Evolutionary conservation across 2,329 filamentous ascomycete genomes (phyloP), one percentile per base, ranked within the genome.

Genomic region (Colletotrichum sansevieriae): DNA sequence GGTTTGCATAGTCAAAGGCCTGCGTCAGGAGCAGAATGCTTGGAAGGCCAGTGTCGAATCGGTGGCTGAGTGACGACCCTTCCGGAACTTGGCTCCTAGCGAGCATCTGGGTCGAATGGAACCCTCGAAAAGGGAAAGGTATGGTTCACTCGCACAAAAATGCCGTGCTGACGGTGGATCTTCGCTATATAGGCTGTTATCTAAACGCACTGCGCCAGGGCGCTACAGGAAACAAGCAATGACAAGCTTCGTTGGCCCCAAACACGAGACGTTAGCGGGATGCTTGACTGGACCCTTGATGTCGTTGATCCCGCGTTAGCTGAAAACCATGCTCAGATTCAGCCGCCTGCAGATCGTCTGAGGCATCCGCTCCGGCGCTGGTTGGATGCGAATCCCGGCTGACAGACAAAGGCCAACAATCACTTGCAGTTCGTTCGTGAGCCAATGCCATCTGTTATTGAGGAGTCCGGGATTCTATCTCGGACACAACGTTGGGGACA

Each of bases 191-290:
- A 52, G 33, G 25, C 49, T 39, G 35, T 13, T 5, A 39, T 39
- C 12, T 39, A 20, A 15, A 22, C 55, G 25, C 22, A 22, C 25
- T 13, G 22, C 37, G 39, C 29, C 51, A 52, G 49, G 22, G 54
- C 61, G 20, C 65, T 61, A 65, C 4, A 25, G 25, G 25, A 25
- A 25, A 51, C 22, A 63, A 55, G 22, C 65, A 68, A 68, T 18
- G 18, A 18, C 18, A 18, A 18, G n/a, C n/a, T n/a, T n/a, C n/a
- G n/a, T n/a, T n/a, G n/a, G n/a, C n/a, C n/a, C n/a, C n/a, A n/a
- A n/a, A n/a, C n/a, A n/a, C n/a, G n/a, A n/a, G n/a, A n/a, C n/a
- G n/a, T n/a, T n/a, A n/a, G n/a, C n/a, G n/a, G n/a, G n/a, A n/a
- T n/a, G n/a, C n/a, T n/a, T n/a, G n/a, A n/a, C n/a, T n/a, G n/a